These are phyloP conservation scores for Trichosanthes truncata DNA, from an alignment of 306 rosid genomes.

Conservation along the genomic window DNA sequence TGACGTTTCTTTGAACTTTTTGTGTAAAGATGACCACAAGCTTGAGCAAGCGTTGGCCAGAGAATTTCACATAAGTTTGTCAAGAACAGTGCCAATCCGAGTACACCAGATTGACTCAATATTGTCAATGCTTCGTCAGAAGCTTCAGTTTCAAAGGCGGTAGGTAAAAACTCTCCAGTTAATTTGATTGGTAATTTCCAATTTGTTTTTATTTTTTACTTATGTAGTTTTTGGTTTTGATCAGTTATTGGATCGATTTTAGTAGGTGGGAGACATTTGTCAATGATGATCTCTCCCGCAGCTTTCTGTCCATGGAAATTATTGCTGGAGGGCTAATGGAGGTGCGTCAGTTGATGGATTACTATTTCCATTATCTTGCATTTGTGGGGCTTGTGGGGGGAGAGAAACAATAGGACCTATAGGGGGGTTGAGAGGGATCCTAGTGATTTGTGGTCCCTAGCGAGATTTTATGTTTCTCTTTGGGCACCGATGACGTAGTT, in stretches of 20 bases:
- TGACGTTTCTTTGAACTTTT: constrained; percentile 46
- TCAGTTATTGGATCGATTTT: constrained; percentile 71
- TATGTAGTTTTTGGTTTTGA: neutral
- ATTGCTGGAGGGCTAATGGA: constrained; percentile 53
- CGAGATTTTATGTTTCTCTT: no score
- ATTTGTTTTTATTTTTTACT: neutral
- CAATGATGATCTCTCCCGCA: constrained; percentile 71
- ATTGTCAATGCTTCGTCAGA: constrained; percentile 71
- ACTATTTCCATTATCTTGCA: neutral
- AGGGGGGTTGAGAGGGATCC: no score
- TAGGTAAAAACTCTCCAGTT: constrained; percentile 16
- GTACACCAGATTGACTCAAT: constrained; percentile 80
- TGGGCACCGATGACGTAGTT: no score
- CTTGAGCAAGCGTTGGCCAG: constrained; percentile 68
- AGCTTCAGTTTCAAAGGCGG: constrained; percentile 60
- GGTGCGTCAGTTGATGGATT: constrained; percentile 28
- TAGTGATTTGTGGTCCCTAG: no score
- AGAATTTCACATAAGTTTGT: constrained; percentile 75
- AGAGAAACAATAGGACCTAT: no score
- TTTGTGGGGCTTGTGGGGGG: no score
- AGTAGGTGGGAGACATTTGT: constrained; percentile 73
- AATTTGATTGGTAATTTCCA: neutral
- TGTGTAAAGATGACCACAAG: constrained; percentile 51
- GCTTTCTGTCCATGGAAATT: constrained; percentile 67
- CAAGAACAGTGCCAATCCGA: constrained; percentile 79